Percentiles rank a stretch among this genome's conserved stretches.
Evolutionary conservation across 306 rosid genomes (phyloP).

Genomic region (Dryas alaskensis): DNA sequence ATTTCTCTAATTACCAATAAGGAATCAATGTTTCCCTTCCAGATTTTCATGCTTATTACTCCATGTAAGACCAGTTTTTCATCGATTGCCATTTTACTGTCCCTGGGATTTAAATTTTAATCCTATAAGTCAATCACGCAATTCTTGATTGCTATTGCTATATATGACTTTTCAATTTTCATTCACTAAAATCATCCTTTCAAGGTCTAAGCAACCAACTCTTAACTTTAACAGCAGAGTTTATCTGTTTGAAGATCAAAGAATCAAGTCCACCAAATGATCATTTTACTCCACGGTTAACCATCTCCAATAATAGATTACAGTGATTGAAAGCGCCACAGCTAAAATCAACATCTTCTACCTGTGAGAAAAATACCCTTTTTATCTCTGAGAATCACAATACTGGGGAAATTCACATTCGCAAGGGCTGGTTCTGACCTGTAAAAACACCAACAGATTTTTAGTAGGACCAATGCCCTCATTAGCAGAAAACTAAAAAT

Average conservation of each 20-base stretch:
- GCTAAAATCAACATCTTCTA: not conserved
- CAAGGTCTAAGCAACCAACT: not conserved
- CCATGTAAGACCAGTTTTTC: not conserved
- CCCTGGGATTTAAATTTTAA: not conserved
- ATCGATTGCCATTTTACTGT: not conserved
- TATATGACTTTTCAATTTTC: no score
- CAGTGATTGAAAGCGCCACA: not conserved
- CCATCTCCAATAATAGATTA: not conserved
- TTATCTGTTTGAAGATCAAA: not conserved
- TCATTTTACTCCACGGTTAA: not conserved
- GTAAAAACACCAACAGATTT: slow-evolving; percentile 12
- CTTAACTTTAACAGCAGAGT: not conserved
- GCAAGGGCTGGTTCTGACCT: slow-evolving; percentile 71
- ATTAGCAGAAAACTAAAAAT: no score
- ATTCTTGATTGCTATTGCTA: not conserved
- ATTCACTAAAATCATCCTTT: not conserved
- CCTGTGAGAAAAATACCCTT: not conserved
- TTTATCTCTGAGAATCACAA: slow-evolving; percentile 60
- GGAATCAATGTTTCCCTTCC: not conserved
- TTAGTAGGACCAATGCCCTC: no score
- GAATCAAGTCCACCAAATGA: not conserved
- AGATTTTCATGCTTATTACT: not conserved
- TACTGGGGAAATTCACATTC: slow-evolving; percentile 58
- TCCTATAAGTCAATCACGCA: not conserved
- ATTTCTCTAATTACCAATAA: not conserved